Evolutionary conservation across 805 yeast species (phyloP), one percentile per base, ranked within the genome.

Genomic region (Barnettozyma sp.): DNA sequence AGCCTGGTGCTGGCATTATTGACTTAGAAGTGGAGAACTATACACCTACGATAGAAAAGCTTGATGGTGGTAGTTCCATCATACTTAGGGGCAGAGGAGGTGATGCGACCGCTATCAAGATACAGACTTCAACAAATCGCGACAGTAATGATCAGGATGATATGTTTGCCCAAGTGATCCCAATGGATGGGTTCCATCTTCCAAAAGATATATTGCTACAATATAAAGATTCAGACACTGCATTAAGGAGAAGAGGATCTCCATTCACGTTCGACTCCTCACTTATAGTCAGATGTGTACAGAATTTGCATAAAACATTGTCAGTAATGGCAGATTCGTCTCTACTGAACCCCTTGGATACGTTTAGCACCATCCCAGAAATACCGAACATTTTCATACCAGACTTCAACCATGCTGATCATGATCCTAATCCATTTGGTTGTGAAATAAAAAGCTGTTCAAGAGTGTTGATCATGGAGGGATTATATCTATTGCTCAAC

Each of bases 141-240:
- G 14, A 13, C 12, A 17, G 26, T 14, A 10, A 22, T 7, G 34
- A 35, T n/a, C 7, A 19, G 17, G n/a, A 25, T 5, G 26, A 29
- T 30, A 29, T 33, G 2, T 56, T 62, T 44, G 76, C 77, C 1
- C 64, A 66, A 41, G 63, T 66, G 14, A 50, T 81, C 2, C 79
- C 83, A 8, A 79, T 80, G 87, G 90, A 82, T 55, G 90, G 92
- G 5, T 82, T 76, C 48, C 92, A 82, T 50, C 58, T 74, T n/a
- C 71, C 83, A 0, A 53, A 79, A 22, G 41, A 49, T 1, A 62
- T 65, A 9, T 57, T 82, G 9, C 58, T 56, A n/a, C 44, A 57
- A 26, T 69, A 82, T 50, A 58, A 63, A 8, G 73, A 85, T 45
- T 68, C 84, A 0, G 63, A 54, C 9, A 62, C 59, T 22, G 90